These are phyloP conservation scores for Parathielavia appendiculata DNA, from an alignment of 495 filamentous ascomycete species.

Conservation along the genomic window DNA sequence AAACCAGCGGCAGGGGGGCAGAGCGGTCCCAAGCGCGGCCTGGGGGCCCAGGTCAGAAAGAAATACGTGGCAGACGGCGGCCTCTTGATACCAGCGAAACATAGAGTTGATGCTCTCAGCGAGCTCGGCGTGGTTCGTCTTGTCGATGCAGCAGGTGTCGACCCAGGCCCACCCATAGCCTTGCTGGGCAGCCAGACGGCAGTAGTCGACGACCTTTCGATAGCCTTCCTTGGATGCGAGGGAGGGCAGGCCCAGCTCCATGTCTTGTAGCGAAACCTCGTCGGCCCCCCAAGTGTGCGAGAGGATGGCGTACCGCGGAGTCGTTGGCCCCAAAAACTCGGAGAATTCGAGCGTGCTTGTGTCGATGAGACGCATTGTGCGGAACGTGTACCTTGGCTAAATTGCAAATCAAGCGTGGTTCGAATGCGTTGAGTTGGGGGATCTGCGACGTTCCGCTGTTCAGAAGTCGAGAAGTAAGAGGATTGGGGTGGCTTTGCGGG, in stretches of 20 bases:
- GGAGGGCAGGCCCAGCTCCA: conserved; percentile 11
- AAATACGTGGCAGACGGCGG: conserved; percentile 25
- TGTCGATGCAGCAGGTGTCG: conserved; percentile 31
- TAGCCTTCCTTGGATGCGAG: conserved; percentile 23
- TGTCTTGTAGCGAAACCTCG: conserved; percentile 33
- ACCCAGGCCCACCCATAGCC: conserved; percentile 23
- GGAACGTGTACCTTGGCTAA: no score
- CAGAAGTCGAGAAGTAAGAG: no score
- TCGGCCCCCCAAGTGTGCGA: conserved; percentile 42
- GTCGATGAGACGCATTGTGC: no score
- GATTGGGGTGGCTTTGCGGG: no score
- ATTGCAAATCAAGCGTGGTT: no score
- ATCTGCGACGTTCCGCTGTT: no score
- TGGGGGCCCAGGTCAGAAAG: conserved; percentile 18
- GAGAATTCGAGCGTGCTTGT: no score
- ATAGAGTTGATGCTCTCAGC: conserved; percentile 29
- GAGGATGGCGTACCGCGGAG: conserved; percentile 41
- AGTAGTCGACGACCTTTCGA: conserved; percentile 23
- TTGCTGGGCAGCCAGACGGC: conserved; percentile 22
- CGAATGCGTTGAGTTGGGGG: no score
- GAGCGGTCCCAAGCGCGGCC: conserved; percentile 12
- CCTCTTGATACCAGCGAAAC: conserved; percentile 24
- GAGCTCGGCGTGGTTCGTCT: conserved; percentile 23
- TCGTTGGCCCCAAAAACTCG: neutral
- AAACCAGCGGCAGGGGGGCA: conserved; percentile 25